These are phyloP conservation scores for Leccinum fibrillosum DNA, from an alignment of 768 basidiomycete species.

Conservation along the genomic window DNA sequence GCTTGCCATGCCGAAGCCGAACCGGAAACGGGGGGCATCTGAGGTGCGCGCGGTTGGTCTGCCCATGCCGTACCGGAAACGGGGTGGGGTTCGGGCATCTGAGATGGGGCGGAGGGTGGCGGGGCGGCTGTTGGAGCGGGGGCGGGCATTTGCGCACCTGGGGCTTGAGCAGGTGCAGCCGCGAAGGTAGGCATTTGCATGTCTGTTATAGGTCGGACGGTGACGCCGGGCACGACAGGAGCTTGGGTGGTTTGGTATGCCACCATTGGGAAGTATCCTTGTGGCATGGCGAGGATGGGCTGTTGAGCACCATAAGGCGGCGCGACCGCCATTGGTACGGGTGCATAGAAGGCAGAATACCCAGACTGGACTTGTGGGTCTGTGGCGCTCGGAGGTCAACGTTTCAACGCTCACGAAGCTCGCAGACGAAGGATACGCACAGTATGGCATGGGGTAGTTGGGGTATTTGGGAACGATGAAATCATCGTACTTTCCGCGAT, in stretches of 20 bases:
- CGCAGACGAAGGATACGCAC: conserved; percentile 14
- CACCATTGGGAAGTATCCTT: conserved; percentile 26
- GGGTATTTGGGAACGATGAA: conserved; percentile 18
- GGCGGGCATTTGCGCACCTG: conserved; percentile 7
- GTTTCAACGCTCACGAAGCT: conserved; percentile 10
- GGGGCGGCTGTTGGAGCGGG: neutral
- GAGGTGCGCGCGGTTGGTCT: neutral
- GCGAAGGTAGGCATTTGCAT: conserved; percentile 17
- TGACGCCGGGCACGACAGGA: conserved; percentile 1
- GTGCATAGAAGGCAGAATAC: conserved; percentile 29
- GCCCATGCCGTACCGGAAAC: neutral
- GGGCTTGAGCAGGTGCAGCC: neutral
- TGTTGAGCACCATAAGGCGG: conserved; percentile 27
- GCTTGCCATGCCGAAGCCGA: too few relatives aligned
- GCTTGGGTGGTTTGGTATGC: conserved; percentile 18
- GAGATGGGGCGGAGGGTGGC: neutral
- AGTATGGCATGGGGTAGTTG: conserved; percentile 16
- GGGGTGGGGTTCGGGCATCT: neutral
- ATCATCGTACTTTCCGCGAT: conserved; percentile 16
- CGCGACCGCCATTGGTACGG: conserved; percentile 22
- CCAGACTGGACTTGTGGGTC: conserved; percentile 23
- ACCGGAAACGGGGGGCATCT: too few relatives aligned
- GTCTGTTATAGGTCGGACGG: conserved; percentile 1
- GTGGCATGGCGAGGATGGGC: conserved; percentile 27
- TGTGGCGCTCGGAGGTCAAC: conserved; percentile 14